Evolutionary conservation across 1,139 yeast genomes (phyloP).

Genomic region (Torulaspora globosa): DNA sequence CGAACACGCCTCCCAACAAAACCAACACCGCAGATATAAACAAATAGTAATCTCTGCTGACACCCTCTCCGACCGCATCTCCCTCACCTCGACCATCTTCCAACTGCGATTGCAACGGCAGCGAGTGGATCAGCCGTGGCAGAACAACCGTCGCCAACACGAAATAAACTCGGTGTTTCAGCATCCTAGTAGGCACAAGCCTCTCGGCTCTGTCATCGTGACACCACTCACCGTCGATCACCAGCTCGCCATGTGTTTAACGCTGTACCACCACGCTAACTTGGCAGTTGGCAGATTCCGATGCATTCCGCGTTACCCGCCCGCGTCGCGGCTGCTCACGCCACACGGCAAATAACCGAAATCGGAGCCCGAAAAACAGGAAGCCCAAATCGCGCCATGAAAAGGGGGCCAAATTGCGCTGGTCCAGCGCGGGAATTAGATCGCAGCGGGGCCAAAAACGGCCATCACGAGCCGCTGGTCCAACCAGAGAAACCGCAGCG

Average conservation of each 20-base stretch:
- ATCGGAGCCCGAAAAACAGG: slow-evolving; percentile 7
- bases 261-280: too few species aligned
- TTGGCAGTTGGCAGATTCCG: too few species aligned
- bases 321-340: too few species aligned
- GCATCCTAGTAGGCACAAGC: not conserved
- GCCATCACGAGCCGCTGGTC: slow-evolving; percentile 2
- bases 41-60: slow-evolving; percentile 21
- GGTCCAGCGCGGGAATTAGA: too few species aligned
- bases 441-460: not conserved
- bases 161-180: not conserved
- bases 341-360: not conserved
- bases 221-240: too few species aligned
- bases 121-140: slow-evolving; percentile 5
- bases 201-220: too few species aligned
- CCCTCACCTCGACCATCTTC: not conserved
- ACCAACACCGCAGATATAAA: slow-evolving; percentile 67
- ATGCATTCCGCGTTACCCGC: too few species aligned
- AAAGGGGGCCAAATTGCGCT: not conserved
- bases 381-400: not conserved
- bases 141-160: not conserved
- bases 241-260: too few species aligned
- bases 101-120: slow-evolving; percentile 2
- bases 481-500: too few species aligned
- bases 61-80: not conserved
- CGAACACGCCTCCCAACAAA: slow-evolving; percentile 89